Evolutionary conservation across 768 basidiomycete species (phyloP), one percentile per base, ranked within the genome.

Genomic region (Termitomyces eurrhizus): DNA sequence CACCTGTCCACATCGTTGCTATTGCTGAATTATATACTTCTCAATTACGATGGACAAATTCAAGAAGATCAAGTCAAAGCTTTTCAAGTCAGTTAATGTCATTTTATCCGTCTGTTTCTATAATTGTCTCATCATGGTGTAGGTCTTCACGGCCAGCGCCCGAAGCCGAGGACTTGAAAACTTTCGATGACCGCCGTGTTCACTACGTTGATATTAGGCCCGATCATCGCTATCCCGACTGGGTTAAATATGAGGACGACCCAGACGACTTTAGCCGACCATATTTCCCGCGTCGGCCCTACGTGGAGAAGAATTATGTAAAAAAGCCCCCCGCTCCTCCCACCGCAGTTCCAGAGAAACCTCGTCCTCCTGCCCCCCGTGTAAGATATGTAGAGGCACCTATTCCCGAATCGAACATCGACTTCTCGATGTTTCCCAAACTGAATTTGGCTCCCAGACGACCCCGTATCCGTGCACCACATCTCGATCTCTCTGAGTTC

Each of bases 21-120:
- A 2, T 42, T 44, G 41, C 41, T 41, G 39, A 55, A 33, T 2
- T 18, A 11, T 11, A 9, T n/a, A 11, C 8, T 44, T 4, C 18
- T 32, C 32, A 11, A 24, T 16, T 7, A 41, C 29, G 8, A 68
- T 68, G 67, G 56, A 64, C 9, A 64, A 63, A 32, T 46, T 68
- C 24, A 66, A 66, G 29, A 44, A 26, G 49, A 52, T 29, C 41
- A 61, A 35, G n/a, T 35, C 32, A 45, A 48, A 45, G 57, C 41
- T 51, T 29, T 57, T 57, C 35, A 49, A 55, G 54, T 55, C 0
- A 55, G 29, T 32, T 1, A 3, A 32, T 32, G 13, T 8, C 9
- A 42, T 11, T 44, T 21, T 3, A 1, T 13, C 3, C 2, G 3
- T 29, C 4, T 32, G 24, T 11, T 7, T 6, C 33, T 18, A 37